Evolutionary conservation across 352 stramenopile species (phyloP).

Genomic region (Aphanomyces euteiches): DNA sequence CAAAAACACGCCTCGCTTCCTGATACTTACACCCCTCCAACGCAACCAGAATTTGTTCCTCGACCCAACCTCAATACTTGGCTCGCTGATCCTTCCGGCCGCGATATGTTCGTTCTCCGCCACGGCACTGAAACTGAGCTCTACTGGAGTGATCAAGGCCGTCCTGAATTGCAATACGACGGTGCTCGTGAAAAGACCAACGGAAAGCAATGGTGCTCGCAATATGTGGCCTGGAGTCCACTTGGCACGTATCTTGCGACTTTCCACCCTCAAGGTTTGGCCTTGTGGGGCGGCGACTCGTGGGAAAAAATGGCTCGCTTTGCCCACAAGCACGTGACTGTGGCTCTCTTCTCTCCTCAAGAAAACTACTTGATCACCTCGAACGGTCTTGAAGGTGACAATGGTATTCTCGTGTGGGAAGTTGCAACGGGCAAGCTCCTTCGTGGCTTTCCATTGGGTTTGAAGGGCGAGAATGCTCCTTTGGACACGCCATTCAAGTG

Average conservation of each 20-base stretch:
- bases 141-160: conserved; percentile 92
- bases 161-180: conserved; percentile 91
- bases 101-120: conserved; percentile 94
- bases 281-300: conserved; percentile 95
- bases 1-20: conserved; percentile 71
- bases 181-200: conserved; percentile 93
- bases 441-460: conserved; percentile 76
- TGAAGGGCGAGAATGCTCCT: conserved; percentile 65
- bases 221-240: conserved; percentile 97
- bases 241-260: conserved; percentile 96
- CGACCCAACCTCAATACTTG: conserved; percentile 91
- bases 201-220: conserved; percentile 96
- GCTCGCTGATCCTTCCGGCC: conserved; percentile 87
- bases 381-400: conserved; percentile 90
- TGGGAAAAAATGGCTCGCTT: conserved; percentile 98
- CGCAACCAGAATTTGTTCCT: conserved; percentile 84
- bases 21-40: conserved; percentile 73
- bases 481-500: conserved; percentile 92
- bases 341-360: conserved; percentile 92
- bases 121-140: conserved; percentile 95
- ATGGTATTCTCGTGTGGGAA: conserved; percentile 97
- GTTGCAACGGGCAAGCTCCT: conserved; percentile 87
- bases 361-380: conserved; percentile 97
- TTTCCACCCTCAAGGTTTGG: conserved; percentile 96
- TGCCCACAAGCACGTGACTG: conserved; percentile 92